Evolutionary conservation across 148 eudicot species (phyloP), one percentile per base, ranked within the genome.

Genomic region (Drosera capensis): DNA sequence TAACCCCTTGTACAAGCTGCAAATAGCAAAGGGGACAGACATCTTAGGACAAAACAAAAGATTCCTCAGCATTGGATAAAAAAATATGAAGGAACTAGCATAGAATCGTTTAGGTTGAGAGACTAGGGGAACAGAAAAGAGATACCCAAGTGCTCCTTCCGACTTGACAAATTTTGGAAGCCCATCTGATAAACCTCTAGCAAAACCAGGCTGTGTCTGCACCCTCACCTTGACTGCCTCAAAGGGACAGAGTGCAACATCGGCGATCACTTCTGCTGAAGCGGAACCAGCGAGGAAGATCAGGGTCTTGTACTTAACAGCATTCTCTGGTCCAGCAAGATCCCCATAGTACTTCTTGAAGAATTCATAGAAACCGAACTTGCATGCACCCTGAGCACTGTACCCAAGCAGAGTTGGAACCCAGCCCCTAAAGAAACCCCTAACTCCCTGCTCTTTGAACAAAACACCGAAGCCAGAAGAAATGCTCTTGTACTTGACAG

Each of bases 331-430:
- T 40, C 94, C 94, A 50, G 94, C 94, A 52, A 82, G 49, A 61
- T 82, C 94, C 36, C 82, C 70, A 45, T 82, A 82, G 56, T 78
- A 78, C 71, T 82, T 82, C 75, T 82, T 82, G 61, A 82, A 82
- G 68, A 72, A 82, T 44, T 82, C 94, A 46, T 82, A 82, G 51
- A 82, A 82, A 13, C 94, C 94, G 40, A 82, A 82, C 62, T 82
- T 82, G 80, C 94, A 70, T 21, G 94, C 94, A 58, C 94, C 94
- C 71, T 82, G 94, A 47, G 94, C 94, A 66, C 94, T 78, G 71
- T 82, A 82, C 57, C 94, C 94, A 48, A 82, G 67, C 52, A 82
- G 75, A n/a, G 94, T 82, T 0, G 94, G 94, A n/a, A 75, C 94
- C 94, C 94, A 82, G 17, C 94, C 94, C 68, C 77, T 82, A 28